phyloP scores from a whole-genome alignment of 2,329 filamentous ascomycete genomes.

The Corniculantispora saksenae region DNA sequence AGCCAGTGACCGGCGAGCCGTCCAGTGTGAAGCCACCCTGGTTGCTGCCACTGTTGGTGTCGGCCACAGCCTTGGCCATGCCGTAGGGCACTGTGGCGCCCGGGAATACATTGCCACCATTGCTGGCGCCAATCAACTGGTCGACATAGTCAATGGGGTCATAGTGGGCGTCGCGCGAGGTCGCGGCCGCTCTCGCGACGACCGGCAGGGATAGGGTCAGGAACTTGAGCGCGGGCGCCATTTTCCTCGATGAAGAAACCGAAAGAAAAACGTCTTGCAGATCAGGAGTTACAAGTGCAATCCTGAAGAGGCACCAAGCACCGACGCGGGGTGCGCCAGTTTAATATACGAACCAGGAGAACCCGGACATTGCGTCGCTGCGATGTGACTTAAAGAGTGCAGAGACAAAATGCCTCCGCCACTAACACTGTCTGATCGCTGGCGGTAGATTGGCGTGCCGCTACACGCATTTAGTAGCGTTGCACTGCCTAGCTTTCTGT shows the following conservation, averaged over 20 bases:
- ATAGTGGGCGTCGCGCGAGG: constrained; percentile 27
- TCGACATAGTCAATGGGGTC: constrained; percentile 35
- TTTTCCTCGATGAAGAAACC: neutral
- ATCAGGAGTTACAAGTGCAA: neutral
- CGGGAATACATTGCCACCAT: constrained; percentile 46
- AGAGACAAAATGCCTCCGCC: neutral
- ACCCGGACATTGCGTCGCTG: neutral
- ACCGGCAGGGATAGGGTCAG: constrained; percentile 6
- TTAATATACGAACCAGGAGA: neutral
- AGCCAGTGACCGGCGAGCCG: constrained; percentile 51
- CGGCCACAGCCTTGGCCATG: constrained; percentile 60
- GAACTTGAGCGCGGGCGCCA: constrained; percentile 8
- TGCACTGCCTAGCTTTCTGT: neutral
- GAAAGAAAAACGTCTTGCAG: neutral
- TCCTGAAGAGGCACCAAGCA: neutral
- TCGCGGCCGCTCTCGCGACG: neutral
- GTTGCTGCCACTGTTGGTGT: constrained; percentile 53
- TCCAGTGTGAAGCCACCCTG: constrained; percentile 60
- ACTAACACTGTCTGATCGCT: constrained; percentile 8
- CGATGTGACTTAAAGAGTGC: neutral
- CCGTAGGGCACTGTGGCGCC: constrained; percentile 47
- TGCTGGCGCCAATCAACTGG: constrained; percentile 43
- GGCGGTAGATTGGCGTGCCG: constrained; percentile 12
- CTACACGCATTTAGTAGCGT: constrained; percentile 13
- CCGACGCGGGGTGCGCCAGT: neutral